Evolutionary conservation across 768 basidiomycete genomes (phyloP), one percentile per base, ranked within the genome.

Genomic region (Tremella mesenterica): DNA sequence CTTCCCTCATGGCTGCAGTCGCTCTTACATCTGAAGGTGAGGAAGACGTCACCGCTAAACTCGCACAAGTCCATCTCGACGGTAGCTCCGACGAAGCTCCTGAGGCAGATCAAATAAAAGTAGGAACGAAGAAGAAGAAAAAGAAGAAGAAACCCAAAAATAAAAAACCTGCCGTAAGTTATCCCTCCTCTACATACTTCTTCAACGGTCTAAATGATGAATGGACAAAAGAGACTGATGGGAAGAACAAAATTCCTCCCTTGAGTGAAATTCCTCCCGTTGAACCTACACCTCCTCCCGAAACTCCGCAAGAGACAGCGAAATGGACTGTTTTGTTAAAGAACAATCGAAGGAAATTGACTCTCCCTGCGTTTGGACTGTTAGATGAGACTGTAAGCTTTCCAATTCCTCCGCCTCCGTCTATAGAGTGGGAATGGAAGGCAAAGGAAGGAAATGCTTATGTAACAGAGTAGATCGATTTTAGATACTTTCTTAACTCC

Each of bases 401-500:
- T 30, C n/a, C 8, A 29, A 29, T 30, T 16, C 25, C 48, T 49
- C 30, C 18, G 10, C 26, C 28, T 12, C 25, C 21, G n/a, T n/a
- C n/a, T n/a, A n/a, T n/a, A n/a, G n/a, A n/a, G n/a, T n/a, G n/a
- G n/a, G n/a, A n/a, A n/a, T n/a, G n/a, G n/a, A n/a, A n/a, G n/a
- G n/a, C n/a, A n/a, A n/a, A n/a, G n/a, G n/a, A n/a, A n/a, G n/a
- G n/a, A n/a, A n/a, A n/a, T n/a, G n/a, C n/a, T n/a, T n/a, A n/a
- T n/a, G n/a, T n/a, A n/a, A n/a, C 45, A 65, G 63, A 39, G 51
- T n/a, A 44, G 29, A 41, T 7, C 41, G 10, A 26, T 39, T 2
- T 41, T 69, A 23, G 44, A 54, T 9, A 55, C 49, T 31, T 62
- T 70, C 49, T 48, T 41, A 4, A 70, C 68, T 9, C 59, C 68